A percentile compares a stretch with the other conserved stretches of the same genome.
These are phyloP conservation scores for Phytopythium cucurbitacearum DNA, from an alignment of 352 stramenopile genomes.

Conservation along the genomic window DNA sequence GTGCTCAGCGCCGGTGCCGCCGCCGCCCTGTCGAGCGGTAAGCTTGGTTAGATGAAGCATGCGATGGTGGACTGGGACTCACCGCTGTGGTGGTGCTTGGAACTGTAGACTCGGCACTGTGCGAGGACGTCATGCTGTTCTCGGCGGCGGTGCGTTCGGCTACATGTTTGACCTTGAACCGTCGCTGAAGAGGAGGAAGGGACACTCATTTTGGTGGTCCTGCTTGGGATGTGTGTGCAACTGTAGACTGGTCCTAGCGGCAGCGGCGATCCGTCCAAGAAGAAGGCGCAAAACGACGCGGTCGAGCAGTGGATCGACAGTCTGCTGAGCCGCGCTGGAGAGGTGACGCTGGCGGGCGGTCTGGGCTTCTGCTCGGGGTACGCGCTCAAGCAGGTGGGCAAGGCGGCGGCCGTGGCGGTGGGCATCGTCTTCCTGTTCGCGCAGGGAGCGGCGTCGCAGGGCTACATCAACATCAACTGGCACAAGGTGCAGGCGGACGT, in stretches of 20 bases:
- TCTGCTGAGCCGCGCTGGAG: conserved; percentile 50
- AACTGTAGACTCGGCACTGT: conserved; percentile 29
- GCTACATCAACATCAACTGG: conserved; percentile 90
- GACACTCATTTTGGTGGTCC: background rate
- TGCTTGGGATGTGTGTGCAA: background rate
- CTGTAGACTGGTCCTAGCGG: conserved; percentile 26
- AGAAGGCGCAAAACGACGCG: conserved; percentile 32
- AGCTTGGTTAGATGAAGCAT: conserved; percentile 14
- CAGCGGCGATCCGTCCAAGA: conserved; percentile 19
- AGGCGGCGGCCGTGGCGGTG: conserved; percentile 68
- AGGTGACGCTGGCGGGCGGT: conserved; percentile 63
- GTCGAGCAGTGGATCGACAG: conserved; percentile 66
- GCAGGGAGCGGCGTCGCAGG: conserved; percentile 73
- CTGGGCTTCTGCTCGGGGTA: conserved; percentile 85
- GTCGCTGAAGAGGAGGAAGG: background rate
- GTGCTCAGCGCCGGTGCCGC: conserved; percentile 41
- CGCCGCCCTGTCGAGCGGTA: conserved; percentile 21
- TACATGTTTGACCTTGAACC: background rate
- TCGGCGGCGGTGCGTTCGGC: conserved; percentile 20
- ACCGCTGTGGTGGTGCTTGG: conserved; percentile 8
- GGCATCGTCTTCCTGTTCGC: conserved; percentile 75
- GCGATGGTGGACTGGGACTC: background rate
- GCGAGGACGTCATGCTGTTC: conserved; percentile 38
- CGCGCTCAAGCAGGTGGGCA: conserved; percentile 80
- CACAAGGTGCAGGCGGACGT: conserved; percentile 87